phyloP scores from a whole-genome alignment of 257 asterid genomes.

The Coffea canephora region DNA sequence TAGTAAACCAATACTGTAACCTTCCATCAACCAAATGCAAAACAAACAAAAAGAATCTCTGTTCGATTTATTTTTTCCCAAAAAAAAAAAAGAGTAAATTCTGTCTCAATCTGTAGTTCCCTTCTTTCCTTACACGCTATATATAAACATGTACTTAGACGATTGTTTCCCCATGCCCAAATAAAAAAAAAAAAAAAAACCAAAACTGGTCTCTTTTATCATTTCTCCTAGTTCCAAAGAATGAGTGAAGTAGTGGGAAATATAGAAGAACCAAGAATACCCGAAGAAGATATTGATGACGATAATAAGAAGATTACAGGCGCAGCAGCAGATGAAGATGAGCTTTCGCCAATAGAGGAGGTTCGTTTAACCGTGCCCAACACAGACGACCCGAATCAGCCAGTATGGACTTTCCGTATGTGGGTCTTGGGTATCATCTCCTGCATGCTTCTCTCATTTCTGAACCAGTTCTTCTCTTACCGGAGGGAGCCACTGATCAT shows the following conservation, averaged over 20 bases:
- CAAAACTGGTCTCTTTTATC: background rate
- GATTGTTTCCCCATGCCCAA: background rate
- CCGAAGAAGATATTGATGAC: conserved; percentile 8
- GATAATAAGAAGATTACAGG: background rate
- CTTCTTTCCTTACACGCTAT: background rate
- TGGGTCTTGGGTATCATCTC: conserved; percentile 75
- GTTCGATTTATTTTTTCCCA: too few relatives aligned
- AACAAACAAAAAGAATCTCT: too few relatives aligned
- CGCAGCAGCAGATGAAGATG: conserved; percentile 29
- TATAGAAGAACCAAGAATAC: conserved; percentile 30
- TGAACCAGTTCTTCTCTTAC: conserved; percentile 80
- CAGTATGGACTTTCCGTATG: conserved; percentile 94
- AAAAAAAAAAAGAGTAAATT: too few relatives aligned
- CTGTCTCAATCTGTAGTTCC: background rate
- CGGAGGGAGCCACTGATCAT: conserved; percentile 69
- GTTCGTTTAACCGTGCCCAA: conserved; percentile 81
- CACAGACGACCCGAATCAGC: conserved; percentile 71
- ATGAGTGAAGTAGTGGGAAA: conserved; percentile 32
- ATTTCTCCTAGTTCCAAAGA: background rate
- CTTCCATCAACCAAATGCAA: too few relatives aligned
- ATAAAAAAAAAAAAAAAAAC: background rate
- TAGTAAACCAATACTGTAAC: too few relatives aligned
- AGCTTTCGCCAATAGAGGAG: conserved; percentile 66
- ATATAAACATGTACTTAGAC: background rate
- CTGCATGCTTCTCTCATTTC: conserved; percentile 67